These are phyloP conservation scores for Vanderwaltozyma tropicalis DNA, from an alignment of 805 yeast species.

Conservation along the genomic window DNA sequence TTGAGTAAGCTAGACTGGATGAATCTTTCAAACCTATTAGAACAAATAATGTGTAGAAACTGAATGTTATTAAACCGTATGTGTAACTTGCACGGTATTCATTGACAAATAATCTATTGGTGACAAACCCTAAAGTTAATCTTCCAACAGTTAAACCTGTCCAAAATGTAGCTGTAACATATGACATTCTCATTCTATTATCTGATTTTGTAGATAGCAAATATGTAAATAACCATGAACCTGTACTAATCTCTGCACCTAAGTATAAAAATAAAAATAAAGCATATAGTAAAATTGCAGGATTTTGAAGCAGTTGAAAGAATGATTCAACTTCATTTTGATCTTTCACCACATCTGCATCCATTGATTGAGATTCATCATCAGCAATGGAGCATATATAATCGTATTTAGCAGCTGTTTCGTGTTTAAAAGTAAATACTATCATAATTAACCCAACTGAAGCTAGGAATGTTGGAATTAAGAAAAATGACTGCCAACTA, in stretches of 20 bases:
- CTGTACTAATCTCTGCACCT: slow-evolving; percentile 60
- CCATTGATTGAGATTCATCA: background rate
- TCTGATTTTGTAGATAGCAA: slow-evolving; percentile 45
- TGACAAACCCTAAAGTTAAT: slow-evolving; percentile 44
- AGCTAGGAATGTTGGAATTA: slow-evolving; percentile 30
- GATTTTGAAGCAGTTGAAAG: slow-evolving; percentile 18
- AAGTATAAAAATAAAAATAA: slow-evolving; percentile 49
- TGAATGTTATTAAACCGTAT: slow-evolving; percentile 27
- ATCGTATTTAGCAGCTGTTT: slow-evolving; percentile 29
- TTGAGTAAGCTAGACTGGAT: slow-evolving; percentile 12
- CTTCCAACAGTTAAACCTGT: slow-evolving; percentile 60
- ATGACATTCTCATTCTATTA: slow-evolving; percentile 40
- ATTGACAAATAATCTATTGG: slow-evolving; percentile 36
- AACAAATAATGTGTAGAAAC: slow-evolving; percentile 27
- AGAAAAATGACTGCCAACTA: slow-evolving; percentile 23
- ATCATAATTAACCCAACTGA: slow-evolving; percentile 25
- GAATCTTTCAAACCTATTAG: slow-evolving; percentile 14
- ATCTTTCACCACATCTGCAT: slow-evolving; percentile 2
- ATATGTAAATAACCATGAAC: slow-evolving; percentile 63
- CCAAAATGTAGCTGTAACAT: slow-evolving; percentile 64
- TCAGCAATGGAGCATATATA: slow-evolving; percentile 6
- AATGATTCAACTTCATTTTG: background rate
- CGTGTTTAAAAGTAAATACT: slow-evolving; percentile 39
- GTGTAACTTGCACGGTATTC: slow-evolving; percentile 33
- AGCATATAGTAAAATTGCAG: slow-evolving; percentile 39